Evolutionary conservation across 2,329 filamentous ascomycete genomes (phyloP), one percentile per base, ranked within the genome.

Genomic region (Teratosphaeria viscida): DNA sequence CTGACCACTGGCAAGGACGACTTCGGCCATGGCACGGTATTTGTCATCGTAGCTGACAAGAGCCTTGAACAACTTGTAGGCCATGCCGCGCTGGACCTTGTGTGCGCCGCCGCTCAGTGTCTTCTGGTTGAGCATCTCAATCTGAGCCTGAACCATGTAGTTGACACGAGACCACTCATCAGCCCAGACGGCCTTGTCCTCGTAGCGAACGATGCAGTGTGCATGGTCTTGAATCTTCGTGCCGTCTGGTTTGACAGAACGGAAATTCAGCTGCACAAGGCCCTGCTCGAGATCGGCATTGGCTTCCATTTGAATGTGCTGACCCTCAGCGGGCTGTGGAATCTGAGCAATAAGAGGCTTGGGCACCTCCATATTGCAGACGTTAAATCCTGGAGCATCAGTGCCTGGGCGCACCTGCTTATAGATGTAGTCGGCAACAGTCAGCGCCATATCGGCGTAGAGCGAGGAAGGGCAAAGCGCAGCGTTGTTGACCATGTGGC

Each of bases 71-170:
- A 87, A 80, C 75, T 91, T 92, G 80, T 94, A 94, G 14, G 87
- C 86, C 76, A 91, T 83, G 37, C 87, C 87, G 29, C 87, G 84
- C 56, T 87, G 82, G 62, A 91, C 82, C 74, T 88, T 87, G 71
- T 88, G 87, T 32, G 87, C 86, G 59, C 82, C 81, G 47, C 87
- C 87, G 37, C 78, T 79, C 66, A 82, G 76, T 59, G 87, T 85
- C 61, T 84, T 86, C 62, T 82, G 79, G 67, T 84, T 82, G 69
- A 92, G 84, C 39, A 90, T 78, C 69, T 91, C 77, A 59, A 81
- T 76, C 69, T 80, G 78, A 55, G 74, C 75, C 69, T 80, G 77
- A 56, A 80, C 78, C 78, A 81, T 80, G 72, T 76, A 90, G 65
- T 81, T 80, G 64, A 82, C 82, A 57, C 86, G 85, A 61, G 84